phyloP scores from a whole-genome alignment of 768 basidiomycete genomes.

The Hericium alpestre region DNA sequence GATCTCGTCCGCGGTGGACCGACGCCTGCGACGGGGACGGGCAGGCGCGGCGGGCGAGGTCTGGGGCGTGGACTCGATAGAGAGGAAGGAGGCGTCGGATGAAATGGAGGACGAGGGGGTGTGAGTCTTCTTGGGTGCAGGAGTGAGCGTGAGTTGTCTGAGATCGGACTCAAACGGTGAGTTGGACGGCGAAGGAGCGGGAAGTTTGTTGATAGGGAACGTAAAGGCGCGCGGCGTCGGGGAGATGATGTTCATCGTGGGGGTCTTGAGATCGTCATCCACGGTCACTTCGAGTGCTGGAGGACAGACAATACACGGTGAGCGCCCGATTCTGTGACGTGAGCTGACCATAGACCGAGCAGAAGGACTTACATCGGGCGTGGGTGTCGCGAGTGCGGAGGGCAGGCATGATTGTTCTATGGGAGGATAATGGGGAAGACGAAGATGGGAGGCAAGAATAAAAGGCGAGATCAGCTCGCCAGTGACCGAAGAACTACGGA shows the following conservation, averaged over 20 bases:
- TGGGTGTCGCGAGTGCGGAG: slow-evolving; percentile 71
- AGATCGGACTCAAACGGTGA: slow-evolving; percentile 72
- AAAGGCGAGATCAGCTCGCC: slow-evolving; percentile 3
- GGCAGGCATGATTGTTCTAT: slow-evolving; percentile 58
- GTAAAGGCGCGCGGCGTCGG: slow-evolving; percentile 64
- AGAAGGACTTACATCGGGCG: slow-evolving; percentile 30
- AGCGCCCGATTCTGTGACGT: slow-evolving; percentile 54
- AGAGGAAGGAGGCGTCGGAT: slow-evolving; percentile 27
- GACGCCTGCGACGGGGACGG: slow-evolving; percentile 23
- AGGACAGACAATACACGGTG: slow-evolving; percentile 23
- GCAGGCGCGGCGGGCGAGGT: slow-evolving; percentile 14
- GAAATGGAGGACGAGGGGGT: slow-evolving; percentile 33
- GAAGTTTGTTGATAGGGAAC: slow-evolving; percentile 34
- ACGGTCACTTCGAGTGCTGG: slow-evolving; percentile 69
- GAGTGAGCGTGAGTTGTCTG: slow-evolving; percentile 32
- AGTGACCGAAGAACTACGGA: neutral
- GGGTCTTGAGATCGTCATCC: slow-evolving; percentile 42
- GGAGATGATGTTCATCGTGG: slow-evolving; percentile 46
- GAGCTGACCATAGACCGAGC: slow-evolving; percentile 59
- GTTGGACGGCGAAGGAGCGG: slow-evolving; percentile 53
- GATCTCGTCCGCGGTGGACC: slow-evolving; percentile 25
- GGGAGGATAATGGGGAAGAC: slow-evolving; percentile 3
- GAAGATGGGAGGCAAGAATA: slow-evolving; percentile 8
- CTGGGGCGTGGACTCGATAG: slow-evolving; percentile 19
- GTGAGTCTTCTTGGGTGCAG: slow-evolving; percentile 30